Evolutionary conservation across 805 yeast species (phyloP).

Genomic region (Metschnikowia bowlesiae): DNA sequence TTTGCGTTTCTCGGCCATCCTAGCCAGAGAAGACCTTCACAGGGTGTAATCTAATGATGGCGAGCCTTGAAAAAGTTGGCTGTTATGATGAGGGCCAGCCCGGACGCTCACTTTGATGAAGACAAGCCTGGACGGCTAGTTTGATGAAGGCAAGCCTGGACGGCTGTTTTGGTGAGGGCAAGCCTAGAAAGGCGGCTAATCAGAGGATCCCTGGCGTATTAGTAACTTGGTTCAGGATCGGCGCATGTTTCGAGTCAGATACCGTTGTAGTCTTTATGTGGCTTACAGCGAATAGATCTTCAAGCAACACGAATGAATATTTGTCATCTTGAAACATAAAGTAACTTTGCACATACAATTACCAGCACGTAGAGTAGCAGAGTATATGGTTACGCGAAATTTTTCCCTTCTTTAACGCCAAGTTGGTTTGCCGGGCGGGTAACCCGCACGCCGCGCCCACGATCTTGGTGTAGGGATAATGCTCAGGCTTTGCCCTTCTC

Average conservation of each 20-base stretch:
- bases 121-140: no score
- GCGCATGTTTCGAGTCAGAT: slow-evolving; percentile 54
- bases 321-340: slow-evolving; percentile 21
- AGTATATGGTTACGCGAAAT: not conserved
- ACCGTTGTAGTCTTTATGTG: slow-evolving; percentile 96
- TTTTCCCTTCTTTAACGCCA: not conserved
- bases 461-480: not conserved
- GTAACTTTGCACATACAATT: slow-evolving; percentile 13
- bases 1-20: slow-evolving; percentile 29
- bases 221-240: not conserved
- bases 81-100: no score
- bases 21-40: slow-evolving; percentile 1
- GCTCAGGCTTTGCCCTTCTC: not conserved
- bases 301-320: slow-evolving; percentile 23
- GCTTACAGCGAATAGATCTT: slow-evolving; percentile 48
- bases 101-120: no score
- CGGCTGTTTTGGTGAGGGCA: not conserved
- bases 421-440: slow-evolving; percentile 11
- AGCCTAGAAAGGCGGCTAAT: not conserved
- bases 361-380: not conserved
- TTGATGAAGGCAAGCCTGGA: not conserved
- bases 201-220: not conserved
- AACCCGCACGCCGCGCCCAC: slow-evolving; percentile 5
- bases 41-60: slow-evolving; percentile 1
- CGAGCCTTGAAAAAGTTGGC: no score